Evolutionary conservation across 768 basidiomycete genomes (phyloP).

Genomic region (Tricholoma sp.): DNA sequence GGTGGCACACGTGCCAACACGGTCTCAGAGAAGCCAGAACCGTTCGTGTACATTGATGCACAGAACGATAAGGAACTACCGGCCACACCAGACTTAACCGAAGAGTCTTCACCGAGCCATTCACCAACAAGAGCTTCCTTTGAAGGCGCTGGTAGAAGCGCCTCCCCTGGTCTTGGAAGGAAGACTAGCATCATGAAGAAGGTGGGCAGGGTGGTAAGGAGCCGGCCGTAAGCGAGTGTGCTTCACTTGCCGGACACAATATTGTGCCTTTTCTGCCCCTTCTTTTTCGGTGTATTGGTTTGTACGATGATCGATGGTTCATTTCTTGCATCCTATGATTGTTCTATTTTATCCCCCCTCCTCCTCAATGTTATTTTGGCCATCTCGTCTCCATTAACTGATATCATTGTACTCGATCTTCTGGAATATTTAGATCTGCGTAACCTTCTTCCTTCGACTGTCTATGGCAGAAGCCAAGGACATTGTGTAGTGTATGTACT

Average conservation of each 20-base stretch:
- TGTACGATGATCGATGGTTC: not conserved
- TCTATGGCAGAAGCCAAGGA: not conserved
- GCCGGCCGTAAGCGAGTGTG: conserved; percentile 27
- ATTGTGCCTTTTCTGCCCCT: not conserved
- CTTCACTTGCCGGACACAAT: not conserved
- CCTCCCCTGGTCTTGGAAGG: conserved; percentile 51
- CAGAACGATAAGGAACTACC: conserved; percentile 55
- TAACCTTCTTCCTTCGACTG: not conserved
- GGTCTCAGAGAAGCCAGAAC: conserved; percentile 40
- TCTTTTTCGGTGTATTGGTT: not conserved
- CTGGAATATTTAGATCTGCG: conserved; percentile 3
- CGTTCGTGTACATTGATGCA: conserved; percentile 64
- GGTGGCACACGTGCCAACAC: conserved; percentile 25
- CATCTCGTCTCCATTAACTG: conserved; percentile 6
- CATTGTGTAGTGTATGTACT: not conserved
- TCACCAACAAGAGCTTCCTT: conserved; percentile 8
- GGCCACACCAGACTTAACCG: conserved; percentile 25
- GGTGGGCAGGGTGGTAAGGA: conserved; percentile 64
- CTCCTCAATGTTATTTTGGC: conserved; percentile 7
- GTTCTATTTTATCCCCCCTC: conserved; percentile 7
- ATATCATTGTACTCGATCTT: not conserved
- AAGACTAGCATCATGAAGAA: conserved; percentile 80
- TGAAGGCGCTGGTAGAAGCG: not conserved
- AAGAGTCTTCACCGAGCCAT: conserved; percentile 25
- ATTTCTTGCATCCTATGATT: conserved; percentile 1